phyloP scores from a whole-genome alignment of 352 stramenopile genomes.

The Phytopythium kandeliae region DNA sequence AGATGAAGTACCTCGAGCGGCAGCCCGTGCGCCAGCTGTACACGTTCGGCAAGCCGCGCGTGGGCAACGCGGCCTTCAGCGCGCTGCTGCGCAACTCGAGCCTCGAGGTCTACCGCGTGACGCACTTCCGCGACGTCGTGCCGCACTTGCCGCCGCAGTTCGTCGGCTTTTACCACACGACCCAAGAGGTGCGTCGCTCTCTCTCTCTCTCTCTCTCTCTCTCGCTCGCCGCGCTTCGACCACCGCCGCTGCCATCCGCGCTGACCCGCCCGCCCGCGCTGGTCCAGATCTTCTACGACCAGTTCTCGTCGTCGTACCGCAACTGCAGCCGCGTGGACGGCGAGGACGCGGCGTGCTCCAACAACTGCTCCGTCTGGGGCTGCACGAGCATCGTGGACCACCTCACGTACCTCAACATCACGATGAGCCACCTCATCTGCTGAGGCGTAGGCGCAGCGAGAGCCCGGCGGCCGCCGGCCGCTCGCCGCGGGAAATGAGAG shows the following conservation, averaged over 20 bases:
- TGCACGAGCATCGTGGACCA: constrained; percentile 84
- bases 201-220: too few species aligned
- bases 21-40: constrained; percentile 50
- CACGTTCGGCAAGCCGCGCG: constrained; percentile 74
- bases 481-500: neutral
- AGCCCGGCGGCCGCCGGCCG: neutral
- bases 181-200: constrained; percentile 48
- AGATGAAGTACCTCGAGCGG: constrained; percentile 58
- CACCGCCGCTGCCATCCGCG: too few species aligned
- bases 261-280: too few species aligned
- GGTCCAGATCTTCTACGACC: constrained; percentile 74
- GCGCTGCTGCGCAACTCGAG: constrained; percentile 37
- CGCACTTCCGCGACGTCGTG: constrained; percentile 73
- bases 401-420: constrained; percentile 85
- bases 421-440: constrained; percentile 85
- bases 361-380: constrained; percentile 65
- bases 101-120: constrained; percentile 66
- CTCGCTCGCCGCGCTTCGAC: too few species aligned
- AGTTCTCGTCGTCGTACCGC: constrained; percentile 59
- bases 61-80: constrained; percentile 69
- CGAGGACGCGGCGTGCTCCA: constrained; percentile 64
- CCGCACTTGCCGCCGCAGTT: constrained; percentile 72
- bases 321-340: constrained; percentile 49
- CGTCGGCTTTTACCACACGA: constrained; percentile 70
- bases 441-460: constrained; percentile 13